Conservation (phyloP, 1,284 basidiomycete genomes). For the Naganishia liquefaciens region DNA sequence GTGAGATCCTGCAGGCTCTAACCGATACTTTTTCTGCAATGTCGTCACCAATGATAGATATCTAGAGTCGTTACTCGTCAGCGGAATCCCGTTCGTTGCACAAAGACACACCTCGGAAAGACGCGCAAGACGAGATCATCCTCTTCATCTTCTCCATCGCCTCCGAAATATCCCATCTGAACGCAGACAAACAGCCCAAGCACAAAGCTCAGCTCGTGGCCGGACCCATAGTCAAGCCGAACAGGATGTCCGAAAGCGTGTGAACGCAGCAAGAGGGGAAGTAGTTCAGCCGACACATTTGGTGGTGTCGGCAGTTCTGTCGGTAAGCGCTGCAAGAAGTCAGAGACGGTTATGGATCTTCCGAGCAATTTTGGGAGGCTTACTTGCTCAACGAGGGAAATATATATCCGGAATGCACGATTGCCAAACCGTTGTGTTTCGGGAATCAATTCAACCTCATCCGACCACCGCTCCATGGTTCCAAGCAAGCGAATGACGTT, state of each 20-base stretch:
- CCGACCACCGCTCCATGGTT: conserved; percentile 7
- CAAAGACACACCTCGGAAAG: conserved; percentile 51
- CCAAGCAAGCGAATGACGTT: conserved; percentile 2
- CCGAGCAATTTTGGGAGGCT: conserved; percentile 38
- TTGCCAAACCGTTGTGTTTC: conserved; percentile 87
- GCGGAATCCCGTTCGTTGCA: conserved; percentile 44
- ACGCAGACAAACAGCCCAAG: conserved; percentile 64
- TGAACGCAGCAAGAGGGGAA: conserved; percentile 57
- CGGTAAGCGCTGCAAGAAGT: conserved; percentile 61
- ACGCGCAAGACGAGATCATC: conserved; percentile 54
- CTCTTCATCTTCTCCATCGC: conserved; percentile 43
- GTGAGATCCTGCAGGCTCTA: conserved; percentile 96
- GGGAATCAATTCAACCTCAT: conserved; percentile 3
- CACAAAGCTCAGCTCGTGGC: conserved; percentile 87
- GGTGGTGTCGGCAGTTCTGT: conserved; percentile 61
- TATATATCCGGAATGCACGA: conserved; percentile 86
- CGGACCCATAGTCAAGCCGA: conserved; percentile 94
- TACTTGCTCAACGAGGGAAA: conserved; percentile 74
- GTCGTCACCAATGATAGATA: conserved; percentile 87
- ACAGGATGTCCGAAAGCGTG: conserved; percentile 83
- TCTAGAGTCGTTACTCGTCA: conserved; percentile 74
- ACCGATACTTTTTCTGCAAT: conserved; percentile 92
- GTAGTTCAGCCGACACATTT: conserved; percentile 58
- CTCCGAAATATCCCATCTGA: conserved; percentile 45
- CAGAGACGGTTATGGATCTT: conserved; percentile 15